Percentiles rank a stretch among this genome's conserved stretches.
phyloP scores from a whole-genome alignment of 1,139 yeast genomes.

The Meyerozyma smithsonii region DNA sequence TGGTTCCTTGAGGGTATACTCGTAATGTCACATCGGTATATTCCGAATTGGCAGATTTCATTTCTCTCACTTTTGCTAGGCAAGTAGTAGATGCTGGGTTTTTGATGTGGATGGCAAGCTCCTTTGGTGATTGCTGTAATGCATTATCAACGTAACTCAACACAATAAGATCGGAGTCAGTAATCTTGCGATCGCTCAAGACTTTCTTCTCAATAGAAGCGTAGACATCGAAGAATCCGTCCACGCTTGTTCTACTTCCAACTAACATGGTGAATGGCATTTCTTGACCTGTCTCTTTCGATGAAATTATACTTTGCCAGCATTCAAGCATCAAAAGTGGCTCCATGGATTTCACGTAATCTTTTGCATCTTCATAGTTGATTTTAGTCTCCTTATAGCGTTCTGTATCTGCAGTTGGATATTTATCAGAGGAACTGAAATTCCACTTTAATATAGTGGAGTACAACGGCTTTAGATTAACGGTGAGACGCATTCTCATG shows the following conservation, averaged over 20 bases:
- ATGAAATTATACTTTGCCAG: conserved; percentile 84
- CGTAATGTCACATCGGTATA: conserved; percentile 71
- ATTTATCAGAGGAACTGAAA: conserved; percentile 51
- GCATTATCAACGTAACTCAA: conserved; percentile 44
- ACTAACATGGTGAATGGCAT: conserved; percentile 63
- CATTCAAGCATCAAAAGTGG: conserved; percentile 85
- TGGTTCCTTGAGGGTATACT: conserved; percentile 47
- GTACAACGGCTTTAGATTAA: conserved; percentile 74
- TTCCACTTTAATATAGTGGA: conserved; percentile 72
- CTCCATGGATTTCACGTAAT: conserved; percentile 64
- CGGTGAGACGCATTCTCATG: conserved; percentile 76
- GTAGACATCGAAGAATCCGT: conserved; percentile 83
- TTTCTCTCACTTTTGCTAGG: conserved; percentile 72
- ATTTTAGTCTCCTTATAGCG: conserved; percentile 34
- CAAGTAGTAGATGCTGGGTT: conserved; percentile 41
- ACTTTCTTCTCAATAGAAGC: conserved; percentile 61
- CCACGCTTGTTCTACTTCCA: conserved; percentile 80
- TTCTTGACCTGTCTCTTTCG: conserved; percentile 61
- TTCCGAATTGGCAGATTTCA: conserved; percentile 62
- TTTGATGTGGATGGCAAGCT: conserved; percentile 22
- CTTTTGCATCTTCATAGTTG: conserved; percentile 53
- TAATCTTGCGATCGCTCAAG: conserved; percentile 48
- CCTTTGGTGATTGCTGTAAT: conserved; percentile 14
- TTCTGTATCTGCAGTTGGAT: conserved; percentile 48
- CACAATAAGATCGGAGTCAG: conserved; percentile 78